Base-by-base conservation (phyloP, 805 yeast genomes). In the Kuraishia cidri region DNA sequence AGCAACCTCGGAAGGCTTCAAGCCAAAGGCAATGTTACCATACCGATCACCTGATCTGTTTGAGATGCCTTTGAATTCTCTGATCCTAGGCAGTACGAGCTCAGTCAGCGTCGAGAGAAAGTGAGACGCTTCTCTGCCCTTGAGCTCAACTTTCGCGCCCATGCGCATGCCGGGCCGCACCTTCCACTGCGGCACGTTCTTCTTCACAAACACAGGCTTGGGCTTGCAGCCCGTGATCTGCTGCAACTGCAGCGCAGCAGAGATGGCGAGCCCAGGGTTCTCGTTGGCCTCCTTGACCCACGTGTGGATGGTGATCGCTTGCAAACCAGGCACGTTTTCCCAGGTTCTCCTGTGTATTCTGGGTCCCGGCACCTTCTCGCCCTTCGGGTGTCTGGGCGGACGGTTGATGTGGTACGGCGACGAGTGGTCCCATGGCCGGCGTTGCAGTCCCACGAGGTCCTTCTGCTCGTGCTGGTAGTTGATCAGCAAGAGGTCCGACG, bases 181-280 rank as follows among this genome's bases (percentile, higher is more conserved):
- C 44, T 78, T 77, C 95, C 95, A 88, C 29, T 74, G 70, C 34
- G 88, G 80, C 22, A 85, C 83, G 57, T 86, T 86, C 7, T 84
- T 69, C 49, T 74, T 81, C 26, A 94, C 80, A 50, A 64, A 82
- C 12, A 86, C 62, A 16, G 80, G 70, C 39, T 66, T 62, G 24
- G 97, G 87, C 54, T 86, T 84, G 39, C 69, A 75, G 39, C 95
- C 95, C n/a, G 98, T 90, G 47, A 92, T 82, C 55, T 90, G 97
- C 47, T 92, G 94, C 37, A 92, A 52, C 58, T 83, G 90, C 38
- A 85, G 66, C 32, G 75, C 65, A 8, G 94, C 85, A 22, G 87
- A 70, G 35, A 87, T 72, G 20, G 86, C 84, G 39, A 76, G 64
- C 60, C 86, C 78, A 28, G 76, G 69, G 46, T 79, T 75, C 36